Evolutionary conservation across 768 basidiomycete species (phyloP).

Genomic region (Leccinum disarticulatum): DNA sequence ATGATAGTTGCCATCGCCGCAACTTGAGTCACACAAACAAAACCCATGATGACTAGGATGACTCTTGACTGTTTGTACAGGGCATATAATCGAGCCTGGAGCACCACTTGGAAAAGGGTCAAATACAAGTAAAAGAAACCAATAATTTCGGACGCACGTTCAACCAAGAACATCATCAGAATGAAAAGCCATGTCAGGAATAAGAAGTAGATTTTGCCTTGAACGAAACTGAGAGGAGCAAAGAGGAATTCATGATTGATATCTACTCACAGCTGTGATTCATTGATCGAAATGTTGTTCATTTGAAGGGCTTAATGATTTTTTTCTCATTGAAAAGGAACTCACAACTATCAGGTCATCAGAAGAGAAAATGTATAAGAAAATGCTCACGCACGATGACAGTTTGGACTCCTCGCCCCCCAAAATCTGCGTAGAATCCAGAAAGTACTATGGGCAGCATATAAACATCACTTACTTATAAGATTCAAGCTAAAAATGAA

Average conservation of each 20-base stretch:
- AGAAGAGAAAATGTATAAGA: neutral
- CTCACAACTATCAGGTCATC: conserved; percentile 17
- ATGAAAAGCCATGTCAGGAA: conserved; percentile 6
- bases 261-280: conserved; percentile 6
- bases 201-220: conserved; percentile 5
- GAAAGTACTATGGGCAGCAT: neutral
- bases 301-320: neutral
- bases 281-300: neutral
- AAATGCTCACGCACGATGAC: conserved; percentile 6
- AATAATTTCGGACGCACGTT: conserved; percentile 1
- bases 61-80: neutral
- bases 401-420: conserved; percentile 6
- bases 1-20: neutral
- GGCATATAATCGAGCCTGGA: neutral
- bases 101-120: neutral
- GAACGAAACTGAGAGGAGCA: neutral
- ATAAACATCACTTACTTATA: conserved; percentile 1
- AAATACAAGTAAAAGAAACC: neutral
- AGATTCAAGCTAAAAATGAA: conserved; percentile 9
- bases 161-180: conserved; percentile 1
- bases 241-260: neutral
- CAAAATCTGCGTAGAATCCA: conserved; percentile 12
- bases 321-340: neutral
- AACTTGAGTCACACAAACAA: neutral
- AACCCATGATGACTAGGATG: neutral